Base-by-base conservation (phyloP, 176 grass and related monocot species). In the Hordeum marinum region DNA sequence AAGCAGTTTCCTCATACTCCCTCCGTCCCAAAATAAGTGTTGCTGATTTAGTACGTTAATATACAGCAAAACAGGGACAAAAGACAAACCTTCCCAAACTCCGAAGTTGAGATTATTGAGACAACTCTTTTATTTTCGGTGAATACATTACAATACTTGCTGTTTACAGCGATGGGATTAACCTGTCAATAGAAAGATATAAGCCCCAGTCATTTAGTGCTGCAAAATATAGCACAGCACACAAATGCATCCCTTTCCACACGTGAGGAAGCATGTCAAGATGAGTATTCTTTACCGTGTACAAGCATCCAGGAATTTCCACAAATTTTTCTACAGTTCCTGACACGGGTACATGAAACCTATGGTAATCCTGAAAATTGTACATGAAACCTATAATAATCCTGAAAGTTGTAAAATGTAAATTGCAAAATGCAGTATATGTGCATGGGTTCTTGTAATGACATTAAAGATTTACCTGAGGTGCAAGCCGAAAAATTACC, bases 121-220 rank as follows among this genome's bases (percentile, higher is more conserved):
- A 99, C 31, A 74, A 89, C 93, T 83, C 96, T 90, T 86, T 99
- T 99, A 63, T 99, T 99, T 76, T 99, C 96, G 0, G 96, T 99
- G 74, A 99, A 99, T 35, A 99, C 96, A 79, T 99, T 96, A 83
- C 96, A 99, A 55, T 96, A 96, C 68, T 96, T 99, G 63, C 96
- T 99, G 86, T 99, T 99, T 61, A 99, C 93, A 15, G 96, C 96
- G 63, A 99, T 99, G 83, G 96, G 96, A 83, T 99, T 99, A 69
- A 99, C 96, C 96, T 99, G 83, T 80, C 65, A 80, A 90, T 83
- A 52, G 31, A 81, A 74, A 61, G 2, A 77, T 60, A 84, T 25
- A 24, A 84, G 66, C 66, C 34, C 60, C 61, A 74, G 77, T 24
- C 27, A 69, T 35, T 45, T 57, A 58, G 70, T 90, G 26, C n/a